Percentiles rank a stretch among this genome's conserved stretches.
Evolutionary conservation across 176 grass and related monocot species (phyloP).

Genomic region (Olyra latifolia): DNA sequence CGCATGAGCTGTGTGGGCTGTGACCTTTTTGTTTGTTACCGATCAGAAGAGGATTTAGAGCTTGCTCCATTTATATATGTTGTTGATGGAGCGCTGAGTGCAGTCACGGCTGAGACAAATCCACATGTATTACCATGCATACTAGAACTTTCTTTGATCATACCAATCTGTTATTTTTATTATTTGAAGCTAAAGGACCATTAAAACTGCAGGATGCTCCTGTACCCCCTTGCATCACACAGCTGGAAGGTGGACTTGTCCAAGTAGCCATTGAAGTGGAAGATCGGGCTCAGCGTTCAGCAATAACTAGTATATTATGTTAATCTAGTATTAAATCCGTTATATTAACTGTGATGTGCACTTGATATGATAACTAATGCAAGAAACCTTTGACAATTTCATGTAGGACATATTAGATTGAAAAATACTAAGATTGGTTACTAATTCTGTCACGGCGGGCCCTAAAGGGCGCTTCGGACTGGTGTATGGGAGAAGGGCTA

Average conservation of each 20-base stretch:
- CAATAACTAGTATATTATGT: constrained; percentile 77
- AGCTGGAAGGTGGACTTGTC: constrained; percentile 89
- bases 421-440: neutral
- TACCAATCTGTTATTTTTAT: constrained; percentile 20
- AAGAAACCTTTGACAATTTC: neutral
- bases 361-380: neutral
- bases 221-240: constrained; percentile 91
- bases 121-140: constrained; percentile 61
- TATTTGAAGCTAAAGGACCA: neutral
- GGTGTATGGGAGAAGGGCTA: too few species aligned
- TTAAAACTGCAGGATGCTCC: constrained; percentile 76
- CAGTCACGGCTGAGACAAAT: constrained; percentile 88
- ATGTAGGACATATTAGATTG: neutral
- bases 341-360: neutral
- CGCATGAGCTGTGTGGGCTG: constrained; percentile 91
- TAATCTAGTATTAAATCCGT: neutral
- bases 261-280: constrained; percentile 99
- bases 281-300: constrained; percentile 92
- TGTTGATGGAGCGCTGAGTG: constrained; percentile 87
- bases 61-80: constrained; percentile 85
- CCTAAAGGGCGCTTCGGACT: too few species aligned
- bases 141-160: constrained; percentile 20
- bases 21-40: constrained; percentile 92
- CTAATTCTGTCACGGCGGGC: too few species aligned
- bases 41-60: constrained; percentile 89